Conservation (phyloP, 192 early-diverging fungal species). For the Backusella psychrophila region DNA sequence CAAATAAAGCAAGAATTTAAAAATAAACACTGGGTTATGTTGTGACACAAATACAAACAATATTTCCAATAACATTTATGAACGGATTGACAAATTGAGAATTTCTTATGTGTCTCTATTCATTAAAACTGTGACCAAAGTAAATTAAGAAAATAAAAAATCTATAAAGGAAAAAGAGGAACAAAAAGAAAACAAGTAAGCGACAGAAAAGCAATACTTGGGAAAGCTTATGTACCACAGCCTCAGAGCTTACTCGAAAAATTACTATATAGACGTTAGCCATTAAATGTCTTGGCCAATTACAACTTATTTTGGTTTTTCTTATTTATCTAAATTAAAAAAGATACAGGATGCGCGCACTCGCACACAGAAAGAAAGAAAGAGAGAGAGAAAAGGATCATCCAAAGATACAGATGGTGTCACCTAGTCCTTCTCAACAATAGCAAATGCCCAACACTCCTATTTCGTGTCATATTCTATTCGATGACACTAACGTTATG, state of each 20-base stretch:
- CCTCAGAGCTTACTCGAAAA: neutral
- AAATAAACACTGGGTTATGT: neutral
- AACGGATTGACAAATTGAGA: neutral
- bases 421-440: neutral
- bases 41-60: neutral
- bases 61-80: neutral
- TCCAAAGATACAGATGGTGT: neutral
- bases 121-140: neutral
- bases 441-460: neutral
- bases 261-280: neutral
- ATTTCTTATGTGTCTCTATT: neutral
- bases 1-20: constrained; percentile 1
- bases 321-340: neutral
- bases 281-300: neutral
- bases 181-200: neutral
- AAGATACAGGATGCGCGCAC: neutral
- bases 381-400: neutral
- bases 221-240: neutral
- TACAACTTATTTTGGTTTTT: neutral
- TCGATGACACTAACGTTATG: neutral
- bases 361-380: too few relatives aligned
- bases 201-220: neutral
- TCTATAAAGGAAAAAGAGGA: neutral
- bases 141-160: neutral
- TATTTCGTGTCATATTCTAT: neutral